A percentile compares a stretch with the other conserved stretches of the same genome.
These are phyloP conservation scores for Russula griseocarnosa DNA, from an alignment of 768 basidiomycete species.

Conservation along the genomic window DNA sequence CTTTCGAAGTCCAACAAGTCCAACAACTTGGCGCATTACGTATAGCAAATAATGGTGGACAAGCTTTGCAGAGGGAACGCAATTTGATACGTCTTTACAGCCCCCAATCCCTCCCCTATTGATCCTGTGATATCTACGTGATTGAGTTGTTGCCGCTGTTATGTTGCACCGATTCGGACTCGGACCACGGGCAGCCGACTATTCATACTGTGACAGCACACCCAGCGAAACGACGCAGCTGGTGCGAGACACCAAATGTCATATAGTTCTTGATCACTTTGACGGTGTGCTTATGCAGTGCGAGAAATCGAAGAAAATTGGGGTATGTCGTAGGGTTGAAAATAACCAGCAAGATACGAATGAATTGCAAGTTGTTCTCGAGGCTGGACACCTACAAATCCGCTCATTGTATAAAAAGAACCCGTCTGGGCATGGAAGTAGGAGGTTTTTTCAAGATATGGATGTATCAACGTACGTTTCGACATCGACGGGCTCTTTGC, in stretches of 20 bases:
- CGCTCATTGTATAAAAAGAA: not conserved
- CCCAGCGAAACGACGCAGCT: no score
- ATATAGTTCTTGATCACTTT: constrained; percentile 59
- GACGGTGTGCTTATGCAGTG: constrained; percentile 42
- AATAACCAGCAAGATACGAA: constrained; percentile 50
- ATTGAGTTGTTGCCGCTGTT: no score
- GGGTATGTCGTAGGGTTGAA: constrained; percentile 66
- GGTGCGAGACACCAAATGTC: constrained; percentile 79
- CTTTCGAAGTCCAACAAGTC: no score
- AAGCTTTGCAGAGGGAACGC: no score
- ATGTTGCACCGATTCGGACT: no score
- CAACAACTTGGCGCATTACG: no score
- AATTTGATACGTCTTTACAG: no score
- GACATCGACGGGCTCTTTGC: constrained; percentile 46
- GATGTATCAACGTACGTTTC: constrained; percentile 54
- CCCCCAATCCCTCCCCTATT: no score
- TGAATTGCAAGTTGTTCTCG: not conserved
- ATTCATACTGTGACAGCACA: no score
- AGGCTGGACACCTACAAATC: constrained; percentile 4
- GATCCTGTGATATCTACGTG: no score
- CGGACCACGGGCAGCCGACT: no score
- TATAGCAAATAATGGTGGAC: no score
- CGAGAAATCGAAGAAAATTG: constrained; percentile 70
- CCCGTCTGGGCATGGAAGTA: not conserved
- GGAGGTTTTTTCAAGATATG: not conserved